These are phyloP conservation scores for Clarireedia monteithiana DNA, from an alignment of 2,329 filamentous ascomycete genomes.

Conservation along the genomic window DNA sequence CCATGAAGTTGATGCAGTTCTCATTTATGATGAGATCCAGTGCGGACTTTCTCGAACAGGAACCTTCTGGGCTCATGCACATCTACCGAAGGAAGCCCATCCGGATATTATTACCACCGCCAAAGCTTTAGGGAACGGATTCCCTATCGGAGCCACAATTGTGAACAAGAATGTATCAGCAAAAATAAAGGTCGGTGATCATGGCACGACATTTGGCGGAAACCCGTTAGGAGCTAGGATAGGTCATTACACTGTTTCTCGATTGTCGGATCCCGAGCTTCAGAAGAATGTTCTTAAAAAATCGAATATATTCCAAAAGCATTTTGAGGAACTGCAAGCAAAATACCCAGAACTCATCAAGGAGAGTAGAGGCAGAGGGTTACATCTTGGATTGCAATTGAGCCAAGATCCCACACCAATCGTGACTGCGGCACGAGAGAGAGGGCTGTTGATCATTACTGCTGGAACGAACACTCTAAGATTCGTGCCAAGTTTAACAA, in stretches of 20 bases:
- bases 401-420: conserved; percentile 64
- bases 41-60: conserved; percentile 87
- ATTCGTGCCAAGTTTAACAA: conserved; percentile 81
- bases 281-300: conserved; percentile 65
- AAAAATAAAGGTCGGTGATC: conserved; percentile 57
- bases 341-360: conserved; percentile 64
- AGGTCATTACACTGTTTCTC: conserved; percentile 76
- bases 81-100: conserved; percentile 70
- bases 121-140: conserved; percentile 93
- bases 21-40: conserved; percentile 97
- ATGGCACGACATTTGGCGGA: conserved; percentile 69
- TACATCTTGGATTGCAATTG: conserved; percentile 84
- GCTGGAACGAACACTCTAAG: conserved; percentile 87
- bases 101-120: conserved; percentile 91
- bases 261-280: conserved; percentile 63
- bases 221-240: conserved; percentile 64
- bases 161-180: conserved; percentile 54
- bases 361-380: conserved; percentile 73
- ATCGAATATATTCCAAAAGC: conserved; percentile 48
- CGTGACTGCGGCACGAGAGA: conserved; percentile 77
- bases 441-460: conserved; percentile 83
- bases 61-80: conserved; percentile 78
- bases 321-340: conserved; percentile 48
- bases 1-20: conserved; percentile 75
- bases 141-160: conserved; percentile 82